Evolutionary conservation across 768 basidiomycete genomes (phyloP), one percentile per base, ranked within the genome.

Genomic region (Mycena pura): DNA sequence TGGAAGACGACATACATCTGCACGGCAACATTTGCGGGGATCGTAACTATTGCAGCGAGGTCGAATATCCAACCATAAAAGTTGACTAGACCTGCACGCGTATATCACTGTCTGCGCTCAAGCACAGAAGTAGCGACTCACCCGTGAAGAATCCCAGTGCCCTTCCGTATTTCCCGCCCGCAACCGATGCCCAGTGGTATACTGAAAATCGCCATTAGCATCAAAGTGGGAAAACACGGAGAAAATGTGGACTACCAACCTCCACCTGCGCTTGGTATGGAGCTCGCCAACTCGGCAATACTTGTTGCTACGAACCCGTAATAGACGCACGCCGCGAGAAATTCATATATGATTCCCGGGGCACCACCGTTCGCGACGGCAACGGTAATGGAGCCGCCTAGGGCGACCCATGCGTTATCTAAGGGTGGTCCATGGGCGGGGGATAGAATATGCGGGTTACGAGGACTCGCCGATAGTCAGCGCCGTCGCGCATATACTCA

Each of bases 1-100:
- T 64, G 63, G 21, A 64, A 64, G 25, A 64, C 58, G 40, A 59
- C 63, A 38, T 64, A 64, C 57, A 64, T 64, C 40, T 64, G 57
- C 25, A 64, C 56, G 47, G 41, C 44, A 14, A 64, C 48, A 51
- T 64, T 64, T 21, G 63, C 50, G 8, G 63, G 53, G 22, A 64
- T 60, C 29, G 39, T 40, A 31, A 60, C 58, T 34, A 55, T 60
- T 19, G 63, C 54, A 2, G 63, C 48, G 28, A 60, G 46, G 58
- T 29, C 63, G 44, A 64, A 64, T 27, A 64, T 56, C 63, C 63
- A 64, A 19, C 63, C 58, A 13, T 64, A 64, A 34, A 64, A 64
- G 36, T 64, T 64, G 22, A 64, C 52, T 29, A 64, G 56, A 31
- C 63, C 60, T 40, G 41, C 21, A 44, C 6, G 17, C 3, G 24